Conservation (phyloP, 495 filamentous ascomycete species). For the Entonaema liquescens region DNA sequence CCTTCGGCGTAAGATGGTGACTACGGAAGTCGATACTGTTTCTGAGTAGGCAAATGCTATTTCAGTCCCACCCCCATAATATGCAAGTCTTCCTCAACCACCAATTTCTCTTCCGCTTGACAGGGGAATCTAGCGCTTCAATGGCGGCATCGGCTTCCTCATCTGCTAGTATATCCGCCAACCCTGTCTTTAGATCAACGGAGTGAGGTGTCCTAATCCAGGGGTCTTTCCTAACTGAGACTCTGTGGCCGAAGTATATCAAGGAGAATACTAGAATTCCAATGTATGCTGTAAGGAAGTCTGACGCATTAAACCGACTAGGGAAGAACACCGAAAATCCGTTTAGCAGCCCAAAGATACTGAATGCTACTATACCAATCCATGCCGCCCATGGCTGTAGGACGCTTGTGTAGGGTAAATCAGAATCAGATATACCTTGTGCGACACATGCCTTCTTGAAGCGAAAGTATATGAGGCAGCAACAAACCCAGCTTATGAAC, state of each 20-base stretch:
- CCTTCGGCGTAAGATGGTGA: not conserved
- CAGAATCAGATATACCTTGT: slow-evolving; percentile 56
- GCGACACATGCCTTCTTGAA: slow-evolving; percentile 63
- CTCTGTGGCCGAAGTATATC: slow-evolving; percentile 64
- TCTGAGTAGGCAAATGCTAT: not conserved
- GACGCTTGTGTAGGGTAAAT: slow-evolving; percentile 61
- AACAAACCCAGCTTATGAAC: slow-evolving; percentile 70
- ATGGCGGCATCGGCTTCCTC: slow-evolving; percentile 50
- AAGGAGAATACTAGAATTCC: slow-evolving; percentile 66
- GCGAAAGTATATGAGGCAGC: slow-evolving; percentile 66
- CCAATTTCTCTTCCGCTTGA: not conserved
- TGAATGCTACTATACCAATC: slow-evolving; percentile 58
- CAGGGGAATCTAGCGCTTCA: not conserved
- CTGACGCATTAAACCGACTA: slow-evolving; percentile 48
- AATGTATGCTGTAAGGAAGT: slow-evolving; percentile 70
- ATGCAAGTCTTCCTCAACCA: slow-evolving; percentile 15
- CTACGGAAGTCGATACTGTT: not conserved
- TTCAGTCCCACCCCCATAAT: slow-evolving; percentile 31
- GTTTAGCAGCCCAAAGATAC: slow-evolving; percentile 65
- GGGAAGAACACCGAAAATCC: slow-evolving; percentile 72
- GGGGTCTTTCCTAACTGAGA: slow-evolving; percentile 56
- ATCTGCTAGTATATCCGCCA: slow-evolving; percentile 62
- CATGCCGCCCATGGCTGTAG: slow-evolving; percentile 65
- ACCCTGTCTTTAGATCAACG: slow-evolving; percentile 66
- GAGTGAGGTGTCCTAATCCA: slow-evolving; percentile 62